Base-by-base conservation (phyloP, 2,329 filamentous ascomycete species). In the Capronia coronata region DNA sequence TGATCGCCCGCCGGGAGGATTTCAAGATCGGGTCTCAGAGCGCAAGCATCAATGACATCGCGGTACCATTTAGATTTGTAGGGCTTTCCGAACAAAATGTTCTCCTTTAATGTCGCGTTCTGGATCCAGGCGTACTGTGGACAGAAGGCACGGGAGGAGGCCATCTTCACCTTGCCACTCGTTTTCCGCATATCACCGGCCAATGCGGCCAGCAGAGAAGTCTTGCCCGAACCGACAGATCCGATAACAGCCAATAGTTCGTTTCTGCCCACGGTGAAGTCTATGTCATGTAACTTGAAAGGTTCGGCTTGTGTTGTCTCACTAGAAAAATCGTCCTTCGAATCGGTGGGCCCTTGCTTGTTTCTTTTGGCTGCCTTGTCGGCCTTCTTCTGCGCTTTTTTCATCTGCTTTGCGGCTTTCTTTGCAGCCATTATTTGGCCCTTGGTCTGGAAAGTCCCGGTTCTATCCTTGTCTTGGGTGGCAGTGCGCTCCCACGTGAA, bases 61-160 rank as follows among this genome's bases (percentile, higher is more conserved):
- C 84, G 77, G 63, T 95, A 94, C 90, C 91, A 95, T 2, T 72
- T 70, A 50, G 76, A 76, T 45, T 94, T 76, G 69, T 84, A 79
- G 0, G 81, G 78, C 46, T 88, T 91, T 9, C 91, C 91, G 62
- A 97, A 97, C 0, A 88, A 69, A 51, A 98, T 94, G 62, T 98
- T 98, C 27, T 95, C 81, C 54, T 81, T 82, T 2, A 97, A 78
- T 0, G 84, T 87, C 0, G 88, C 77, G 62, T 97, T 97, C 64
- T 97, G 91, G 42, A 98, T 95, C 93, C 93, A 98, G 0, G 93
- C 87, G 63, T 95, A 95, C 64, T 98, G 91, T 0, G 91, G 91
- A 58, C 93, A 97, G 62, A 95, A 96, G 0, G 91, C 87, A 54
- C 90, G 77, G 2, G 82, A 83, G 0, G 87, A 87, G 34, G 90